A percentile compares a stretch with the other conserved stretches of the same genome.
phyloP scores from a whole-genome alignment of 345 rosid species.

The Populus deltoides region DNA sequence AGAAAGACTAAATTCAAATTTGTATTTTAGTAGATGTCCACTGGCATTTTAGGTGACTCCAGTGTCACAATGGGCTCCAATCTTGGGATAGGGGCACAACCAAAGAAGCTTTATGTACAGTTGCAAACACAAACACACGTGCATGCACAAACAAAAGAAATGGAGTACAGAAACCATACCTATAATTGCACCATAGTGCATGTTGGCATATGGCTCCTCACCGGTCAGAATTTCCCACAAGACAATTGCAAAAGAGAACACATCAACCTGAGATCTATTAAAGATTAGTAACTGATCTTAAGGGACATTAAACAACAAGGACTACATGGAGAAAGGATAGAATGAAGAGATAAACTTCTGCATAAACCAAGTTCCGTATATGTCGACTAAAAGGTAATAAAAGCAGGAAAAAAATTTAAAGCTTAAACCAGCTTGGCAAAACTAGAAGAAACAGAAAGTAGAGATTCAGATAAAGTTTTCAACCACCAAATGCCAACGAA shows the following conservation, averaged over 20 bases:
- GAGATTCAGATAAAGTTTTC: neutral
- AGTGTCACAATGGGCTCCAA: too few relatives aligned
- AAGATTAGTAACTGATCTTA: constrained; percentile 10
- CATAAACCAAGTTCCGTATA: constrained; percentile 2
- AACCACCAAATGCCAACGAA: neutral
- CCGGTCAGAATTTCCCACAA: constrained; percentile 89
- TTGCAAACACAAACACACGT: too few relatives aligned
- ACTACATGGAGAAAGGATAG: neutral
- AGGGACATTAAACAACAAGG: neutral
- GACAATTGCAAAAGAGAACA: constrained; percentile 77
- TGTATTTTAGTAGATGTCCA: neutral
- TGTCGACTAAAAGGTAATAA: neutral
- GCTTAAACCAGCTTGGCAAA: neutral
- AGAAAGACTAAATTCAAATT: neutral
- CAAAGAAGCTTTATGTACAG: too few relatives aligned
- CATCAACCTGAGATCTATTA: constrained; percentile 54
- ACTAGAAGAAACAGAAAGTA: neutral
- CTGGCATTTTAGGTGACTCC: neutral
- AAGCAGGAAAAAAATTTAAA: neutral
- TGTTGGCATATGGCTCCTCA: constrained; percentile 81
- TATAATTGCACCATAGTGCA: constrained; percentile 86
- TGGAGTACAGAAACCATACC: constrained; percentile 35
- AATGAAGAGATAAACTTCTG: constrained; percentile 1
- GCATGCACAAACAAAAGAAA: neutral
- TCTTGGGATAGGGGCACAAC: too few relatives aligned